A percentile compares a stretch with the other conserved stretches of the same genome.
These are phyloP conservation scores for Phytopythium helicoides DNA, from an alignment of 352 stramenopile species.

Conservation along the genomic window DNA sequence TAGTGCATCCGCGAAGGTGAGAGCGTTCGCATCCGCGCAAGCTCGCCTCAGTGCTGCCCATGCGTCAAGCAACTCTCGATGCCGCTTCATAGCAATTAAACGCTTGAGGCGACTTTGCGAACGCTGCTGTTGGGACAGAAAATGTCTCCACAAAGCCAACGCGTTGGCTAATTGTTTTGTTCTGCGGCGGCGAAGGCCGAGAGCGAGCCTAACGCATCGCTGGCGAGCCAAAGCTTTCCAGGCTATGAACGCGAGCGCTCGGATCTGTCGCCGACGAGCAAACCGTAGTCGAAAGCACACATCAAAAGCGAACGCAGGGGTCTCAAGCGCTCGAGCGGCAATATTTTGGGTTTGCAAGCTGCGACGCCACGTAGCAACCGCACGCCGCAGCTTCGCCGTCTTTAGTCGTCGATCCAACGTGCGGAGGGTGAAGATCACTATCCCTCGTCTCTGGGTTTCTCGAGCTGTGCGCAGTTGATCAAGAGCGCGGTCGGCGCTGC, in stretches of 20 bases:
- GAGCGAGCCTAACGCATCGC: not conserved
- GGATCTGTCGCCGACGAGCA: not conserved
- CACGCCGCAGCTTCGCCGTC: not conserved
- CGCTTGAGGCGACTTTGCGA: not conserved
- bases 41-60: not conserved
- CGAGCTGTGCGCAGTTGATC: slow-evolving; percentile 21
- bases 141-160: too few species aligned
- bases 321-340: not conserved
- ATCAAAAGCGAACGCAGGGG: slow-evolving; percentile 2
- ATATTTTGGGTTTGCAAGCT: too few species aligned
- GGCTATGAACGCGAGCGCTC: not conserved
- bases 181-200: not conserved
- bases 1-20: not conserved
- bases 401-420: not conserved
- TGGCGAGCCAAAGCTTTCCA: slow-evolving; percentile 4
- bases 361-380: not conserved
- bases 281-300: slow-evolving; percentile 7
- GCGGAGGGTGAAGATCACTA: slow-evolving; percentile 15
- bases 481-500: slow-evolving; percentile 36
- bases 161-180: too few species aligned
- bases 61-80: not conserved
- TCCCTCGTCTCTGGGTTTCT: slow-evolving; percentile 9
- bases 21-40: not conserved
- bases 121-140: not conserved
- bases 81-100: not conserved